Evolutionary conservation across 2,329 filamentous ascomycete genomes (phyloP), one percentile per base, ranked within the genome.

Genomic region (Clonostachys rhizophaga): DNA sequence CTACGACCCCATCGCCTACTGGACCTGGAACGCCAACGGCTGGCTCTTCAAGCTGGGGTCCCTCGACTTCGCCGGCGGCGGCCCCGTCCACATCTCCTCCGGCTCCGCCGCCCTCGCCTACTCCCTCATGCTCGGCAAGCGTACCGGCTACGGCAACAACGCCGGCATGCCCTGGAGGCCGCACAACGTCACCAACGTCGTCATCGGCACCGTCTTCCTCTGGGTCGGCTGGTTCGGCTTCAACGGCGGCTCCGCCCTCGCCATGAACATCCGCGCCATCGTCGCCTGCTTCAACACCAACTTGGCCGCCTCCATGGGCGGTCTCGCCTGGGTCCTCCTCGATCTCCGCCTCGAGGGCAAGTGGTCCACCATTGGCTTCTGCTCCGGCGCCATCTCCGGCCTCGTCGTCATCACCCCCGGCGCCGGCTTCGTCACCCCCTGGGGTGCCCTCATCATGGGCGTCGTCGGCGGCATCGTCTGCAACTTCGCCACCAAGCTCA

Each of bases 171-270:
- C 82, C 5, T 86, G 86, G 70, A 77, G 80, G 34, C 84, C 86
- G 9, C 86, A 90, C 66, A 89, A 87, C 59, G 83, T 87, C 41
- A 87, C 85, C 49, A 75, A 87, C 55, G 83, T 89, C 53, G 82
- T 89, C 43, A 74, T 90, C 42, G 86, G 87, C 18, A 89, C 87
- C 5, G 78, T 85, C 24, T 79, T 86, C 66, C 77, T 96, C 44
- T 96, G 91, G 91, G 88, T 96, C 42, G 91, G 91, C 49, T 96
- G 91, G 91, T 94, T 96, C 63, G 91, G 91, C 43, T 96, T 96
- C 81, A 96, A 96, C 67, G 91, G 89, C 46, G 91, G 91, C 52
- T 80, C 86, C 5, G 91, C 90, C 3, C 76, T 95, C 40, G 78
- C 81, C 49, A 87, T 89, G 53, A 95, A 94, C 71, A 72, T 95